Evolutionary conservation across 2,329 filamentous ascomycete species (phyloP).

Genomic region (Samsoniella hepiali): DNA sequence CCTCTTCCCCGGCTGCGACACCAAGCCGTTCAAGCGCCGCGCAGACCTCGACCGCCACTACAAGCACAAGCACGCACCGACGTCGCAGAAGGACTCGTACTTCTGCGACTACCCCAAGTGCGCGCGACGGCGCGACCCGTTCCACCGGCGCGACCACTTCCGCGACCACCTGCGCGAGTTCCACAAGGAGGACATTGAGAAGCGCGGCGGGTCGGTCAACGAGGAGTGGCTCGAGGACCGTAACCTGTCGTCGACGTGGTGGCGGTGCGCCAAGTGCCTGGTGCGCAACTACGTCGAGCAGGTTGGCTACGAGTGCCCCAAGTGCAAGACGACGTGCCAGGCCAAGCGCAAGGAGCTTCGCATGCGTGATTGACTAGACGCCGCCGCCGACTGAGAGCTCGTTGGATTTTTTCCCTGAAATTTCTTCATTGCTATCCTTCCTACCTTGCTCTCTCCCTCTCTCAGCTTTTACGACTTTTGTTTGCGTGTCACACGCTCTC

Average conservation of each 20-base stretch:
- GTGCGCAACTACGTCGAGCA: slow-evolving; percentile 40
- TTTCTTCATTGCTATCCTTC: neutral
- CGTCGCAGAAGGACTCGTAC: slow-evolving; percentile 41
- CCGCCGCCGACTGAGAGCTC: slow-evolving; percentile 1
- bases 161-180: slow-evolving; percentile 55
- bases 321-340: slow-evolving; percentile 48
- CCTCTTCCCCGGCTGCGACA: slow-evolving; percentile 39
- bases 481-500: slow-evolving; percentile 4
- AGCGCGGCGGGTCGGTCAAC: slow-evolving; percentile 38
- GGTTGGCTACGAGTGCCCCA: slow-evolving; percentile 43
- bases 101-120: slow-evolving; percentile 53
- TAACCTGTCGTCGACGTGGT: slow-evolving; percentile 43
- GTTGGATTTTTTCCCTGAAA: neutral
- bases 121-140: slow-evolving; percentile 42
- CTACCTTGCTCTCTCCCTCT: neutral
- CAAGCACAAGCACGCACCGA: slow-evolving; percentile 45
- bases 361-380: slow-evolving; percentile 23
- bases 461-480: neutral
- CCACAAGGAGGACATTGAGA: slow-evolving; percentile 53
- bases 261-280: slow-evolving; percentile 54
- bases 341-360: slow-evolving; percentile 38
- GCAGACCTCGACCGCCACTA: slow-evolving; percentile 55
- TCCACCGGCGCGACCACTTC: slow-evolving; percentile 54
- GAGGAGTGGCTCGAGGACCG: slow-evolving; percentile 40
- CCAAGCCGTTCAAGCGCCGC: slow-evolving; percentile 47